Percentiles rank a stretch among this genome's conserved stretches.
Evolutionary conservation across 345 rosid genomes (phyloP).

Genomic region (Noccaea caerulescens): DNA sequence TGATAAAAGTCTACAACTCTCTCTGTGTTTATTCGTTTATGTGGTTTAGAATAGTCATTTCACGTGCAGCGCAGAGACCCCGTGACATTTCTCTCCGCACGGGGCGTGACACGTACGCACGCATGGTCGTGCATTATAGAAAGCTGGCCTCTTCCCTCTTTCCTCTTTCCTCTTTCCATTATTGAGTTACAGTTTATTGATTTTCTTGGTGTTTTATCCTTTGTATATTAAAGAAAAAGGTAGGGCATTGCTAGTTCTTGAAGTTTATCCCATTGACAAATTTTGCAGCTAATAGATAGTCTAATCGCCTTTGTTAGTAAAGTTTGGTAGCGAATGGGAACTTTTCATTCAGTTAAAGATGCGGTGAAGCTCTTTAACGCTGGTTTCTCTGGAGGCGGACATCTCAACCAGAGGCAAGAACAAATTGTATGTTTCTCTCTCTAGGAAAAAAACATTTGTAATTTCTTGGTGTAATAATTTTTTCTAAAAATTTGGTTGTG

Average conservation of each 20-base stretch:
- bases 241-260: slow-evolving; percentile 5
- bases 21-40: slow-evolving; percentile 6
- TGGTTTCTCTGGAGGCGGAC: slow-evolving; percentile 72
- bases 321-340: slow-evolving; percentile 51
- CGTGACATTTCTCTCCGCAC: slow-evolving; percentile 39
- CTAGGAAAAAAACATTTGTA: not conserved
- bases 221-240: not conserved
- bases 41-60: slow-evolving; percentile 28
- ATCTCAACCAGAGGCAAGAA: slow-evolving; percentile 56
- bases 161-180: slow-evolving; percentile 37
- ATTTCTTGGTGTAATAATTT: not conserved
- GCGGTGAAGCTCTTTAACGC: slow-evolving; percentile 82
- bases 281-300: not conserved
- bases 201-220: not conserved
- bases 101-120: slow-evolving; percentile 38
- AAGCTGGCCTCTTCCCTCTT: too few species aligned
- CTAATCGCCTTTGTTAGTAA: not conserved
- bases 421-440: slow-evolving; percentile 34
- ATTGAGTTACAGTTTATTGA: slow-evolving; percentile 6
- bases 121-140: slow-evolving; percentile 16
- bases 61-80: slow-evolving; percentile 40
- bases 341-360: slow-evolving; percentile 90
- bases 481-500: slow-evolving; percentile 7
- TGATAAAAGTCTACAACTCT: not conserved
- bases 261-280: slow-evolving; percentile 3